These are phyloP conservation scores for Avicennia marina DNA, from an alignment of 257 asterid genomes.

Conservation along the genomic window DNA sequence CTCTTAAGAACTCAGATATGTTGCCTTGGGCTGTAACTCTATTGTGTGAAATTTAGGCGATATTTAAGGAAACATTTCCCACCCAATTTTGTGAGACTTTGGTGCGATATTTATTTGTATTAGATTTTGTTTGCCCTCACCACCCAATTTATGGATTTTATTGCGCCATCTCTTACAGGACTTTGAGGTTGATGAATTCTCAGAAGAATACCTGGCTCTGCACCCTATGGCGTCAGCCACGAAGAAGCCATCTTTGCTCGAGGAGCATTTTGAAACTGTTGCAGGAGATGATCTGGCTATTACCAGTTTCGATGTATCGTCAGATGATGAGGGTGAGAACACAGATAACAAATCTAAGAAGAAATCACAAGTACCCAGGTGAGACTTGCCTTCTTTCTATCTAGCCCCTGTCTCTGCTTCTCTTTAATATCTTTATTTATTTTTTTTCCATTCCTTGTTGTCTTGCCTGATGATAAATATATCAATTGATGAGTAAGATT, in stretches of 20 bases:
- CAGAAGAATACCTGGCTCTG: constrained; percentile 63
- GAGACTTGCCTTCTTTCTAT: constrained; percentile 8
- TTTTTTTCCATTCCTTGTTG: too few species aligned
- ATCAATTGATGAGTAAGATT: too few species aligned
- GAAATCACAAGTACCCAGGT: constrained; percentile 63
- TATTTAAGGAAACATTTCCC: not conserved
- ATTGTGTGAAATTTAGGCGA: too few species aligned
- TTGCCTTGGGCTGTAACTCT: too few species aligned
- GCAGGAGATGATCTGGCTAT: constrained; percentile 43
- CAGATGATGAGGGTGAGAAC: constrained; percentile 47
- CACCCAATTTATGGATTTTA: not conserved
- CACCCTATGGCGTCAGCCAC: constrained; percentile 69
- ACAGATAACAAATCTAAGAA: constrained; percentile 29
- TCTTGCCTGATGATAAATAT: too few species aligned
- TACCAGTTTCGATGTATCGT: constrained; percentile 57
- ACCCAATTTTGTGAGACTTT: too few species aligned
- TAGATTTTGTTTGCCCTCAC: not conserved
- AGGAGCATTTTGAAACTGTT: constrained; percentile 78
- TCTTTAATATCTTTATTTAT: too few species aligned
- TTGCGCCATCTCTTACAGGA: constrained; percentile 45
- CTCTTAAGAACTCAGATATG: too few species aligned
- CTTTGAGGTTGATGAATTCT: constrained; percentile 70
- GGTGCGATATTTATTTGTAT: not conserved
- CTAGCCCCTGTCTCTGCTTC: not conserved
- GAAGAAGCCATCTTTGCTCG: constrained; percentile 59